Conservation (phyloP, 2,329 filamentous ascomycete species). For the Aspergillus terreus region DNA sequence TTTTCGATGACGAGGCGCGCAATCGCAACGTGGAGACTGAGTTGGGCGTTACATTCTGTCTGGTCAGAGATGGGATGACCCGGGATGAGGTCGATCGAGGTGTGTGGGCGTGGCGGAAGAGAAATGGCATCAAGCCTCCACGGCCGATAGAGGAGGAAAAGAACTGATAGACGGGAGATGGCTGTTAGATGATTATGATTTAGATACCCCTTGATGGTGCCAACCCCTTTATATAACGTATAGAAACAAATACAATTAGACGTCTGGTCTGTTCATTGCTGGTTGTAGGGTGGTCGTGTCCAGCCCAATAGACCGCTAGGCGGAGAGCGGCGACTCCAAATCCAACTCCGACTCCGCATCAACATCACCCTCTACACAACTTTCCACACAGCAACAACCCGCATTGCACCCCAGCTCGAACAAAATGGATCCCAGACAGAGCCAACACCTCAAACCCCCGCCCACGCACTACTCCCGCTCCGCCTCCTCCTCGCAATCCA, state of each 20-base stretch:
- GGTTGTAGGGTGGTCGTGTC: too few species aligned
- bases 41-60: slow-evolving; percentile 77
- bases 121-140: slow-evolving; percentile 50
- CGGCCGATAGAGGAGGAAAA: neutral
- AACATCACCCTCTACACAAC: neutral
- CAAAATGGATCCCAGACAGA: slow-evolving; percentile 14
- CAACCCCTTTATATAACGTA: neutral
- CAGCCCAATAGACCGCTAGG: too few species aligned
- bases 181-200: neutral
- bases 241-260: too few species aligned
- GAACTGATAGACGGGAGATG: neutral
- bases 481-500: slow-evolving; percentile 21
- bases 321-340: neutral
- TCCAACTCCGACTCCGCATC: neutral
- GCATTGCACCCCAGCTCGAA: neutral
- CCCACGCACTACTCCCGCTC: slow-evolving; percentile 3
- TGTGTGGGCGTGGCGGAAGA: slow-evolving; percentile 74
- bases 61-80: slow-evolving; percentile 75
- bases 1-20: slow-evolving; percentile 88
- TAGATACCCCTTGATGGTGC: neutral
- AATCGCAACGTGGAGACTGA: slow-evolving; percentile 74
- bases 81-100: slow-evolving; percentile 75
- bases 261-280: too few species aligned
- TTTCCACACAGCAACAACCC: neutral
- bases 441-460: slow-evolving; percentile 24